Evolutionary conservation across 345 rosid species (phyloP), one percentile per base, ranked within the genome.

Genomic region (Brassica nigra): DNA sequence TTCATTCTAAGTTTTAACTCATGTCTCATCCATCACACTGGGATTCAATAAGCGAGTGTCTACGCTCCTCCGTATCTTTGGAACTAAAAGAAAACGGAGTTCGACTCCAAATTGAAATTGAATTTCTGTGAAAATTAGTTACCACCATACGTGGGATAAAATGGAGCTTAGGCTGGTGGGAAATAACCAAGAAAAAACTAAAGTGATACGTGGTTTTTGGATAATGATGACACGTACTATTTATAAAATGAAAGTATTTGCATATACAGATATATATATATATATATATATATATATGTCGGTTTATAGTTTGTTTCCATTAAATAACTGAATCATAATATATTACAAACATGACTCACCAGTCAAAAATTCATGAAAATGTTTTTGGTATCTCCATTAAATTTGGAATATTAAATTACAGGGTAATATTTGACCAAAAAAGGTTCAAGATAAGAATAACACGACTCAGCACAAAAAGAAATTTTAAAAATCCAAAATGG

Each of bases 171-270:
- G 18, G 18, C 18, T 18, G 18, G 18, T 18, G 18, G 18, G 18
- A 18, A 18, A 18, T 18, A 18, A 18, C n/a, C 33, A 5, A 16
- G 37, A 58, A 61, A 18, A 18, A 18, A 20, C 33, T 8, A 37
- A 58, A 68, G 6, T 29, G 62, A 29, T 12, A 76, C 61, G 52
- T 49, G 65, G 18, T 15, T 23, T 68, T 70, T 15, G 65, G 57
- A 70, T 62, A 62, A 49, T 10, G 55, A 23, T 62, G 55, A 62
- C 70, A 70, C 80, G 14, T 70, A 31, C 59, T 49, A 2, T 70
- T 62, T 49, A 27, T 54, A 39, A 34, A 33, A 62, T 8, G 0
- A 47, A 70, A 31, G n/a, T 20, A 31, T 5, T n/a, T 49, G 8
- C 28, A 68, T 8, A 18, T 42, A 59, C 1, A 31, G 54, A 11